phyloP scores from a whole-genome alignment of 78 protist genomes.

The Anaeramoeba ignava region DNA sequence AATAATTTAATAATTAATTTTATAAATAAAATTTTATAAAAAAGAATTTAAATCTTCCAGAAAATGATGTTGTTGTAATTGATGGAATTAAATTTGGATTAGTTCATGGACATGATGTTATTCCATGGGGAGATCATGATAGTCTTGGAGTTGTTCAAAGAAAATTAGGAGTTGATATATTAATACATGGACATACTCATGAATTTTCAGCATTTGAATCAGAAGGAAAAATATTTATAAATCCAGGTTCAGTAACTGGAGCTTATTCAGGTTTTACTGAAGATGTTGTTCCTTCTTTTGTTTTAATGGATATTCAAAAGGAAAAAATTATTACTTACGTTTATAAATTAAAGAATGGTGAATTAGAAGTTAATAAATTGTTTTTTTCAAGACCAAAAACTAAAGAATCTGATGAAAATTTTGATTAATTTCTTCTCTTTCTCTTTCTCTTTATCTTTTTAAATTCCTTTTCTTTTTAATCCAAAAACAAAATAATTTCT shows the following conservation, averaged over 20 bases:
- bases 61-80: conserved; percentile 60
- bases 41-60: conserved; percentile 17
- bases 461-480: too few species aligned
- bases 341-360: conserved; percentile 15
- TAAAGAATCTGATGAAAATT: too few species aligned
- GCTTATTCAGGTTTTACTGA: neutral
- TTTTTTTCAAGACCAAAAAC: conserved; percentile 6
- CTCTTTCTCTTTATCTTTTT: too few species aligned
- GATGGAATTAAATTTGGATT: conserved; percentile 89
- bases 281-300: conserved; percentile 74
- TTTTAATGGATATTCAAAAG: conserved; percentile 85
- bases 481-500: too few species aligned
- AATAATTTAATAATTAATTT: neutral
- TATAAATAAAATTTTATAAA: conserved; percentile 16
- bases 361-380: conserved; percentile 13
- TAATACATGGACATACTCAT: conserved; percentile 59
- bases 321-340: conserved; percentile 31
- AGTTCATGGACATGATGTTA: conserved; percentile 93
- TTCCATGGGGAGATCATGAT: conserved; percentile 68
- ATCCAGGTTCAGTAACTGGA: conserved; percentile 98
- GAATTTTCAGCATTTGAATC: conserved; percentile 31
- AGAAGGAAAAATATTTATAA: conserved; percentile 76
- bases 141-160: conserved; percentile 74
- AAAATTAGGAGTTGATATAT: conserved; percentile 88
- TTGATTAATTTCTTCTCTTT: too few species aligned